A percentile compares a stretch with the other conserved stretches of the same genome.
These are phyloP conservation scores for Aspergillus persii DNA, from an alignment of 2,329 filamentous ascomycete species.

Conservation along the genomic window DNA sequence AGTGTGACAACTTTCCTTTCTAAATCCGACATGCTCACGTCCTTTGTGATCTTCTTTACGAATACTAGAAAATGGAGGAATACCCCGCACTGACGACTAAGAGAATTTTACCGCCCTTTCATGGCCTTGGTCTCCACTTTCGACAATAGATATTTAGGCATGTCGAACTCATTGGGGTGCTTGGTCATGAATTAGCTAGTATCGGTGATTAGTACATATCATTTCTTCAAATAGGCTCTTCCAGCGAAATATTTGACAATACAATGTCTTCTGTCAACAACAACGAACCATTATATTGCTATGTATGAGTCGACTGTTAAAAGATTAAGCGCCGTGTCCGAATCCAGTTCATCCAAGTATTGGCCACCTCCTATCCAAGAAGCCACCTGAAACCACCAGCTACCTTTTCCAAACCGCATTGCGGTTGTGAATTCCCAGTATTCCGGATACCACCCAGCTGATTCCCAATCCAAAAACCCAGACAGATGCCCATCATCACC, in stretches of 20 bases:
- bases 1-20: conserved; percentile 4
- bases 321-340: conserved; percentile 23
- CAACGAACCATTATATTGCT: conserved; percentile 10
- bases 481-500: conserved; percentile 17
- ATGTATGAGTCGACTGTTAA: conserved; percentile 30
- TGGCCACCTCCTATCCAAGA: conserved; percentile 22
- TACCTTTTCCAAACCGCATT: conserved; percentile 20
- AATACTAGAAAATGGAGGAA: too few species aligned
- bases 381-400: conserved; percentile 27
- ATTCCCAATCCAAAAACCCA: conserved; percentile 30
- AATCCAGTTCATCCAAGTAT: conserved; percentile 20
- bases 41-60: too few species aligned
- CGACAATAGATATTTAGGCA: too few species aligned
- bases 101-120: too few species aligned
- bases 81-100: too few species aligned
- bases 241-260: too few species aligned
- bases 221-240: too few species aligned
- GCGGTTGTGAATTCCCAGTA: conserved; percentile 27
- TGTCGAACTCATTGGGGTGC: too few species aligned
- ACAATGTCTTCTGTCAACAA: too few species aligned
- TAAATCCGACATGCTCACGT: neutral
- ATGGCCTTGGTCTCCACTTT: too few species aligned
- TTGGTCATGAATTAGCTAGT: too few species aligned
- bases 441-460: conserved; percentile 22
- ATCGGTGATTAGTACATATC: too few species aligned